Evolutionary conservation across 768 basidiomycete species (phyloP), one percentile per base, ranked within the genome.

Genomic region (Agaricus sinodeliciosus): DNA sequence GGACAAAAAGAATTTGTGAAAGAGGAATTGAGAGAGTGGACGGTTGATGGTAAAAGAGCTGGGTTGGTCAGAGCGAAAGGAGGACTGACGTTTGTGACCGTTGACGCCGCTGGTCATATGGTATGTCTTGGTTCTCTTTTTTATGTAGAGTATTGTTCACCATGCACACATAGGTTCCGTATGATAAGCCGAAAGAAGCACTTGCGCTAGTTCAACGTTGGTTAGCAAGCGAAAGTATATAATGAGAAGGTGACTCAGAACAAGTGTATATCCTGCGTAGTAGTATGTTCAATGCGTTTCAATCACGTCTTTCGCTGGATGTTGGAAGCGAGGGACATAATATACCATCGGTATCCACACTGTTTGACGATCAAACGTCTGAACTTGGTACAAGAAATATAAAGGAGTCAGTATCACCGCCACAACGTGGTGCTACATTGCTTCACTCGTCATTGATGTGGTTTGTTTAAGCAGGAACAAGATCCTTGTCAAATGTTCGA

Each of bases 91-190:
- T 87, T 82, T 62, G 79, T 76, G 13, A 85, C 80, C 0, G 67
- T 87, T 35, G 66, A 74, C 42, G 84, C 76, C 4, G 88, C 85
- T 26, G 87, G 87, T n/a, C 87, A 90, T 69, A 85, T 81, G 79
- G 78, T 80, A 61, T 57, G 74, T 68, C 13, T 16, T 5, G 16
- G 39, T 55, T 25, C 9, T 34, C n/a, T 39, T 12, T 25, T 39
- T 7, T n/a, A 2, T 13, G 37, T 16, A 12, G 16, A n/a, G 12
- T 39, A 39, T 5, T n/a, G 37, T n/a, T 39, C 37, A 39, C 12
- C 5, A 2, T 39, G 1, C 1, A n/a, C 12, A 2, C 9, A 39
- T 6, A 81, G 69, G 81, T 79, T 43, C 81, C 82, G 31, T 75
- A 78, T 67, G 80, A 82, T 60, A 82, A 80, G 58, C 84, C 84